Conservation (phyloP, 1,284 basidiomycete species). For the Inonotus hispidus region DNA sequence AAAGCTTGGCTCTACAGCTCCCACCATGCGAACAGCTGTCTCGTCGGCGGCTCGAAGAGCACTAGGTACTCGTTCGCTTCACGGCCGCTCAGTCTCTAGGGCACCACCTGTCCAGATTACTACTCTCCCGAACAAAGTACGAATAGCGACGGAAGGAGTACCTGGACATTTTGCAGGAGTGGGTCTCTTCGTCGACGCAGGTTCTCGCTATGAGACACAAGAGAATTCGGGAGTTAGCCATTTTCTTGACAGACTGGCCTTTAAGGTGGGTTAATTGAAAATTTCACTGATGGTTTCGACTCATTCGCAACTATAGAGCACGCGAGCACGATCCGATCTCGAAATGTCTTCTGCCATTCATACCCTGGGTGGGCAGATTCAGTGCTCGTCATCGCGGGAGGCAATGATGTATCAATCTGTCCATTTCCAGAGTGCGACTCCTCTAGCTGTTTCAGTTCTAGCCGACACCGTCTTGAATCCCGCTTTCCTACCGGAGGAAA, state of each 20-base stretch:
- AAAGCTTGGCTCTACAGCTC: too few relatives aligned
- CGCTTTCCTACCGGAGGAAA: conserved; percentile 71
- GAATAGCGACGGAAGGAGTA: conserved; percentile 87
- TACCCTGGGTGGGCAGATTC: conserved; percentile 86
- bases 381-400: conserved; percentile 89
- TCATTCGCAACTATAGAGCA: conserved; percentile 42
- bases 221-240: conserved; percentile 82
- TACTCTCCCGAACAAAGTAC: conserved; percentile 86
- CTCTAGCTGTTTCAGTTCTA: conserved; percentile 81
- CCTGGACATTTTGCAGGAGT: conserved; percentile 95
- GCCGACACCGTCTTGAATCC: conserved; percentile 88
- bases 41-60: conserved; percentile 11
- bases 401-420: conserved; percentile 98
- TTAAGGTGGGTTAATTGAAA: conserved; percentile 68
- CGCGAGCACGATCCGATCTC: conserved; percentile 52
- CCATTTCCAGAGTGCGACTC: conserved; percentile 83
- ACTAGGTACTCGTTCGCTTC: conserved; percentile 2
- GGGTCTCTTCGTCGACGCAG: conserved; percentile 92
- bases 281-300: neutral
- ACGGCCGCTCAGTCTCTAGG: conserved; percentile 5
- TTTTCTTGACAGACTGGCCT: conserved; percentile 92
- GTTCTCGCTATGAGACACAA: conserved; percentile 84
- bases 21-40: conserved; percentile 13
- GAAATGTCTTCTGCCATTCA: conserved; percentile 85
- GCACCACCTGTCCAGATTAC: conserved; percentile 55